A percentile compares a stretch with the other conserved stretches of the same genome.
phyloP scores from a whole-genome alignment of 768 basidiomycete species.

The Solioccasus polychromus region DNA sequence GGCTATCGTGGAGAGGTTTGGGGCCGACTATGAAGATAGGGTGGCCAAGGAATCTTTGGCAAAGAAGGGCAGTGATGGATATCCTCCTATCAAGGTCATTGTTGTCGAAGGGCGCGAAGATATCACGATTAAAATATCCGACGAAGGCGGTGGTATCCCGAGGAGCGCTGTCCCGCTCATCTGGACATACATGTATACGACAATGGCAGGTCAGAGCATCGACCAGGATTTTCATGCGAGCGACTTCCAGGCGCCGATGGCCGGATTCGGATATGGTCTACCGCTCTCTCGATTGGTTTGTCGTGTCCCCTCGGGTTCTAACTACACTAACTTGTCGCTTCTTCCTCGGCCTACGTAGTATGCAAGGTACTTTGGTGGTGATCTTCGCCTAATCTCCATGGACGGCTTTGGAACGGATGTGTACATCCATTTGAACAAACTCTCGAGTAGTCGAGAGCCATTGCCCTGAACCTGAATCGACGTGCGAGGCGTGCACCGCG shows the following conservation, averaged over 20 bases:
- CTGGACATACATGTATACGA: constrained; percentile 99
- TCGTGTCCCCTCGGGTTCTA: constrained; percentile 51
- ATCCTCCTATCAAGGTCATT: constrained; percentile 40
- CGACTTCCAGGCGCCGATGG: constrained; percentile 98
- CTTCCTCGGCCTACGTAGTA: constrained; percentile 47
- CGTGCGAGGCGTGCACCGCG: not conserved
- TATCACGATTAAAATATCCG: constrained; percentile 97
- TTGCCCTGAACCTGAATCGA: constrained; percentile 16
- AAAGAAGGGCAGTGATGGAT: constrained; percentile 8
- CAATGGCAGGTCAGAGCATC: constrained; percentile 69
- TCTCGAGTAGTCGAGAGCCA: constrained; percentile 50
- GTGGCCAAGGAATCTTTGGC: constrained; percentile 7
- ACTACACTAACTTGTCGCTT: constrained; percentile 1
- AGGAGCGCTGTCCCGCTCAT: constrained; percentile 85
- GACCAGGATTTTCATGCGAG: constrained; percentile 73
- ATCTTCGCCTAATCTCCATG: constrained; percentile 93
- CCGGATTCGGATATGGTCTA: constrained; percentile 93
- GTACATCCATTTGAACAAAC: constrained; percentile 85
- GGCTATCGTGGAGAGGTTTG: constrained; percentile 92
- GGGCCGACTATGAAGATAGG: constrained; percentile 68
- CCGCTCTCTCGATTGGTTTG: constrained; percentile 87
- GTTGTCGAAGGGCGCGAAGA: constrained; percentile 97
- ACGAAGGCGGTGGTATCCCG: constrained; percentile 93
- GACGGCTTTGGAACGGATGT: constrained; percentile 97
- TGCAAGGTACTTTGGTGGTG: constrained; percentile 93